Conservation (phyloP, 2,329 filamentous ascomycete genomes). For the Botrytis elliptica region DNA sequence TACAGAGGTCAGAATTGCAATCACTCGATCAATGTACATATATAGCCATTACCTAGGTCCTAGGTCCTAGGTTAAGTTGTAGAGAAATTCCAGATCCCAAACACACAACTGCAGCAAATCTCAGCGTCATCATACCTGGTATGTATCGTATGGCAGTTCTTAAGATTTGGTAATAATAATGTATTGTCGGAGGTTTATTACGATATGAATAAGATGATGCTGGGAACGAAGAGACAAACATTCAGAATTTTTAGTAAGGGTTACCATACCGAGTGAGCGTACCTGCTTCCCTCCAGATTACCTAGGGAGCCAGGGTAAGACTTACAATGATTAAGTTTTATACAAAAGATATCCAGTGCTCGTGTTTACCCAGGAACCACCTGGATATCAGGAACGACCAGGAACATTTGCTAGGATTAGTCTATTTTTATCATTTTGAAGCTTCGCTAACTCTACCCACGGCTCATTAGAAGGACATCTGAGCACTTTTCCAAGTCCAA, state of each 20-base stretch:
- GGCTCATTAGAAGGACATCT: conserved; percentile 6
- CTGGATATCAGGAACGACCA: background rate
- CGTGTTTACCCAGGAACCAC: background rate
- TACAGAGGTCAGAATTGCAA: background rate
- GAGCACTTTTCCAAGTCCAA: background rate
- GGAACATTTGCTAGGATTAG: background rate
- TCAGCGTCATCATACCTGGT: background rate
- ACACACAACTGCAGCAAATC: background rate
- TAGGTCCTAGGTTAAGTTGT: background rate
- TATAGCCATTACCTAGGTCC: background rate
- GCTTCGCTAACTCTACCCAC: background rate
- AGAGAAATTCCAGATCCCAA: background rate
- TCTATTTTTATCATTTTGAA: conserved; percentile 7
- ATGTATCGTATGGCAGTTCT: background rate
- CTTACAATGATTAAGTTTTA: background rate
- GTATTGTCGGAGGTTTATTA: conserved; percentile 1
- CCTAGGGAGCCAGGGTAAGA: background rate
- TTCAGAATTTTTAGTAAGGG: conserved; percentile 1
- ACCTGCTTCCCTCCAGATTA: background rate
- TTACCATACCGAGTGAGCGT: background rate
- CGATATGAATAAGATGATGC: background rate
- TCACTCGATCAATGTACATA: background rate
- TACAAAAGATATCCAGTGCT: background rate
- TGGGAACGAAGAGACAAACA: background rate
- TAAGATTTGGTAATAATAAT: background rate